phyloP scores from a whole-genome alignment of 148 eudicot genomes.

The Rhododendron griersonianum region DNA sequence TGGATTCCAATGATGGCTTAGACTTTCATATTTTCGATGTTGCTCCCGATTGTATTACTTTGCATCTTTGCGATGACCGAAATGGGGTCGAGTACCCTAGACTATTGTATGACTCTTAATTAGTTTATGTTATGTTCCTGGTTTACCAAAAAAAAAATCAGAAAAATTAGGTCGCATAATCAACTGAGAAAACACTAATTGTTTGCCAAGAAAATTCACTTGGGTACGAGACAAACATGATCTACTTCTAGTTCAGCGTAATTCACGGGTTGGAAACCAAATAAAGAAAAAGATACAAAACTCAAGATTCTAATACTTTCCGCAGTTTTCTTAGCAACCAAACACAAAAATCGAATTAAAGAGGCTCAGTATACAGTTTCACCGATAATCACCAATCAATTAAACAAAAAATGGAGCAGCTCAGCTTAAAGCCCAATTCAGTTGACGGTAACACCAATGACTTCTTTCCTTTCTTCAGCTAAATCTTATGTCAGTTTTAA shows the following conservation, averaged over 20 bases:
- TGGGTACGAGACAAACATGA: background rate
- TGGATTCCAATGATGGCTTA: too few species aligned
- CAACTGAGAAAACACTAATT: background rate
- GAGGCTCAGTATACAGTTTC: background rate
- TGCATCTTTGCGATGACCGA: too few species aligned
- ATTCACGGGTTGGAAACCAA: background rate
- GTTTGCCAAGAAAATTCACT: background rate
- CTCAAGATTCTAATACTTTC: background rate
- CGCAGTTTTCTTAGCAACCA: background rate
- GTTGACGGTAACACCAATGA: background rate
- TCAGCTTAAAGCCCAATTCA: background rate
- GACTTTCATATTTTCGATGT: too few species aligned
- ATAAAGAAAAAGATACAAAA: background rate
- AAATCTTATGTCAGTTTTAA: background rate
- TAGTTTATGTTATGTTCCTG: too few species aligned
- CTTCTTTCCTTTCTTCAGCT: background rate
- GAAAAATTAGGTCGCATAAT: background rate
- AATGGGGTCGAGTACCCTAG: too few species aligned
- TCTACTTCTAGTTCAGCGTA: background rate
- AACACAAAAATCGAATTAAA: background rate
- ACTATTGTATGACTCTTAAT: too few species aligned
- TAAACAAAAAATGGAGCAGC: background rate
- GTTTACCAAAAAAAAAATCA: background rate
- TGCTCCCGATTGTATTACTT: too few species aligned
- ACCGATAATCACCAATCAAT: background rate